Evolutionary conservation across 176 grass and related monocot species (phyloP).

Genomic region (Coix lacrymajobi): DNA sequence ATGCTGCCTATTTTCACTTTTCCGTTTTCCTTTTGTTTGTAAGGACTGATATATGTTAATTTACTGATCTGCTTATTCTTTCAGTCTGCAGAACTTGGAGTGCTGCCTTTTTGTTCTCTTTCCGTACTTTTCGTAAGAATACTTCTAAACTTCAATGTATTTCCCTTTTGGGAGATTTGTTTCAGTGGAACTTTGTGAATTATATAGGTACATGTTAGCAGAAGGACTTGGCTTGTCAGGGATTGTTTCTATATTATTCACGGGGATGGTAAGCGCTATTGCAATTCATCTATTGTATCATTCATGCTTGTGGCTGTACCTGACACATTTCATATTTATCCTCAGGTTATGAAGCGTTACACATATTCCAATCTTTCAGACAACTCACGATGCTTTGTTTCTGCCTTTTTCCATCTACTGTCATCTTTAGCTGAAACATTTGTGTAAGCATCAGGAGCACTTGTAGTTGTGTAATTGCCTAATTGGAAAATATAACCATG

Average conservation of each 20-base stretch:
- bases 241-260: slow-evolving; percentile 99
- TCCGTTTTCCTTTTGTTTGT: not conserved
- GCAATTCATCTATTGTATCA: slow-evolving; percentile 13
- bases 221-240: slow-evolving; percentile 98
- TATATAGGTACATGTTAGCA: slow-evolving; percentile 94
- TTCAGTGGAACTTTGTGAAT: slow-evolving; percentile 15
- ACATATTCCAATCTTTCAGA: slow-evolving; percentile 97
- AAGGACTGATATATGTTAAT: slow-evolving; percentile 15
- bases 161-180: not conserved
- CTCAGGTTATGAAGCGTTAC: slow-evolving; percentile 97
- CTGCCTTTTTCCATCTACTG: slow-evolving; percentile 90
- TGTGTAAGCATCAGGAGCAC: slow-evolving; percentile 68
- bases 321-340: slow-evolving; percentile 29
- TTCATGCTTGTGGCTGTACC: not conserved
- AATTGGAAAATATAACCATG: not conserved
- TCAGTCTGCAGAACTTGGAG: slow-evolving; percentile 97
- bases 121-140: slow-evolving; percentile 96
- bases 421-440: slow-evolving; percentile 99
- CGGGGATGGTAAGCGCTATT: slow-evolving; percentile 77
- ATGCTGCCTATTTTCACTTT: not conserved
- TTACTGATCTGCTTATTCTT: slow-evolving; percentile 28
- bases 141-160: slow-evolving; percentile 5
- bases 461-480: not conserved
- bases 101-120: slow-evolving; percentile 99
- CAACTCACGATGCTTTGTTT: slow-evolving; percentile 85